Conservation (phyloP, 257 asterid species). For the Jasminum sambac region DNA sequence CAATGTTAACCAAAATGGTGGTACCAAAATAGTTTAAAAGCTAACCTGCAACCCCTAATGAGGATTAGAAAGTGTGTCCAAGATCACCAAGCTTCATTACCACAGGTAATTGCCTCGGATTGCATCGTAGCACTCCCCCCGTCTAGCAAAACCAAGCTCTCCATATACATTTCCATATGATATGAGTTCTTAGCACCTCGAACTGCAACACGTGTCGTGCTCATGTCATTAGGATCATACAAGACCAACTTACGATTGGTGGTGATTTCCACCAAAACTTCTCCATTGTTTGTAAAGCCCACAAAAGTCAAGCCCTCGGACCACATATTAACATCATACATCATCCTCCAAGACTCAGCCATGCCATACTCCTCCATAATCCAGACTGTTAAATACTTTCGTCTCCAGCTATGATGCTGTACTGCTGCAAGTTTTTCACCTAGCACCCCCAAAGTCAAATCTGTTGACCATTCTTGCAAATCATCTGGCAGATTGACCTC, state of each 20-base stretch:
- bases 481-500: background rate
- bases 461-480: background rate
- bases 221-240: background rate
- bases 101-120: background rate
- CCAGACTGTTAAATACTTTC: background rate
- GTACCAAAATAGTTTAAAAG: background rate
- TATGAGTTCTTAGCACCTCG: background rate
- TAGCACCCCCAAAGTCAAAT: background rate
- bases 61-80: background rate
- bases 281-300: background rate
- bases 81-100: background rate
- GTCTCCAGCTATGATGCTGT: background rate
- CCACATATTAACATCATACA: background rate
- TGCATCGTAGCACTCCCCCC: background rate
- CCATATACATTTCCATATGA: background rate
- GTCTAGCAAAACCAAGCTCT: background rate
- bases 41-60: background rate
- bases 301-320: background rate
- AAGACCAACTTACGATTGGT: background rate
- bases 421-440: background rate
- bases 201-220: background rate
- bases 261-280: background rate
- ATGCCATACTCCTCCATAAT: constrained; percentile 1
- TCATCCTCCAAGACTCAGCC: background rate
- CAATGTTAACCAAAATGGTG: background rate